Conservation (phyloP, 202 grass and related monocot genomes). For the Bolboschoenoplectus hybrid region DNA sequence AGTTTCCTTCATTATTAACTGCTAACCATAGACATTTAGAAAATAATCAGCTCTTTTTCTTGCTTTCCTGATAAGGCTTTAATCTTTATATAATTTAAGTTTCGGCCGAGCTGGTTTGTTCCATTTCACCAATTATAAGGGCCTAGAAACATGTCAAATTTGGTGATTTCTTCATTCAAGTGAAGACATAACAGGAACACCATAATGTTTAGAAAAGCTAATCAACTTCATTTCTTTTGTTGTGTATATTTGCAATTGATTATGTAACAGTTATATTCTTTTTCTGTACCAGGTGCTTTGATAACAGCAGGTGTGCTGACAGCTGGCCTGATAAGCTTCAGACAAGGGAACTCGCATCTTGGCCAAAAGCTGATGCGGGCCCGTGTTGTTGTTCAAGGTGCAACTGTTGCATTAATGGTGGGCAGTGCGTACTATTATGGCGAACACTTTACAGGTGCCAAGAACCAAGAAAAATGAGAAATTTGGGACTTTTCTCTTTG, state of each 20-base stretch:
- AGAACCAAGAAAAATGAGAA: slow-evolving; percentile 41
- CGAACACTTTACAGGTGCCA: slow-evolving; percentile 62
- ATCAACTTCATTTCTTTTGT: neutral
- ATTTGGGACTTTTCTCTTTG: neutral
- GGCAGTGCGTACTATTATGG: slow-evolving; percentile 90
- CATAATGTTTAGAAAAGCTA: neutral
- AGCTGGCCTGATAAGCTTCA: slow-evolving; percentile 85
- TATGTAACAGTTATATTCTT: slow-evolving; percentile 27
- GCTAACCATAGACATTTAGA: neutral
- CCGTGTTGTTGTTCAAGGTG: slow-evolving; percentile 83
- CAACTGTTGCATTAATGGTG: slow-evolving; percentile 88
- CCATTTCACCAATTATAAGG: neutral
- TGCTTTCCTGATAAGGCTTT: neutral
- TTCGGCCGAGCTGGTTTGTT: neutral
- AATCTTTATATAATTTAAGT: slow-evolving; percentile 10
- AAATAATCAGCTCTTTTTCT: neutral
- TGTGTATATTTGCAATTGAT: slow-evolving; percentile 10
- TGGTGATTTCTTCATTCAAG: slow-evolving; percentile 2
- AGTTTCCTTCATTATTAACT: neutral
- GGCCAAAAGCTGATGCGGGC: slow-evolving; percentile 98
- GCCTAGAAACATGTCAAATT: neutral
- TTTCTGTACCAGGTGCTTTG: slow-evolving; percentile 60
- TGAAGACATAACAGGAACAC: neutral
- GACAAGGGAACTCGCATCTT: slow-evolving; percentile 81
- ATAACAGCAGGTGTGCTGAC: slow-evolving; percentile 90